These are phyloP conservation scores for Tetrapisispora namnaoensis DNA, from an alignment of 805 yeast species.

Conservation along the genomic window DNA sequence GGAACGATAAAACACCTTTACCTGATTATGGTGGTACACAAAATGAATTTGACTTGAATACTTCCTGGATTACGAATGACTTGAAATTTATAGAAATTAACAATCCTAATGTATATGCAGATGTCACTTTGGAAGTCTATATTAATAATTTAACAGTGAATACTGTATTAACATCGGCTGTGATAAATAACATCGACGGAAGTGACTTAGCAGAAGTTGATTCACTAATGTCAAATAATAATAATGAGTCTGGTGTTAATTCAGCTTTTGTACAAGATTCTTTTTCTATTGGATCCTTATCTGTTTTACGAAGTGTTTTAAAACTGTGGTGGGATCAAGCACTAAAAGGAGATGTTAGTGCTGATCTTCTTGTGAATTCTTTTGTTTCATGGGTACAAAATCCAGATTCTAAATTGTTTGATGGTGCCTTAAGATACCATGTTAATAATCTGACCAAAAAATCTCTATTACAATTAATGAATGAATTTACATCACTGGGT, in stretches of 20 bases:
- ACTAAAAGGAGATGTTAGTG: constrained; percentile 50
- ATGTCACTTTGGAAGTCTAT: constrained; percentile 68
- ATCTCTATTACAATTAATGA: constrained; percentile 64
- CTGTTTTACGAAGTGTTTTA: constrained; percentile 61
- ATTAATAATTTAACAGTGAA: constrained; percentile 75
- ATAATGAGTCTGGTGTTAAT: constrained; percentile 8
- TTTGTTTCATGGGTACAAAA: constrained; percentile 83
- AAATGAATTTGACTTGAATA: constrained; percentile 43
- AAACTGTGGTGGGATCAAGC: constrained; percentile 95
- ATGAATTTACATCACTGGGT: constrained; percentile 74
- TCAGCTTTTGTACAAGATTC: constrained; percentile 63
- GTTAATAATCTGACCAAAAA: constrained; percentile 79
- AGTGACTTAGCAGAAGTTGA: constrained; percentile 53
- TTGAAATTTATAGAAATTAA: constrained; percentile 63
- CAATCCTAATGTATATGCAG: constrained; percentile 68
- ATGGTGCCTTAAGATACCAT: constrained; percentile 72
- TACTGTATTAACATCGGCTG: constrained; percentile 73
- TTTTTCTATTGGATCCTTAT: constrained; percentile 65
- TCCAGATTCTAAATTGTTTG: constrained; percentile 63
- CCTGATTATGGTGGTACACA: constrained; percentile 84
- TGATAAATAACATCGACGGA: constrained; percentile 84
- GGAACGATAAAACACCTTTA: constrained; percentile 63
- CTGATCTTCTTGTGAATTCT: constrained; percentile 74
- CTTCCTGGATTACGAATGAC: constrained; percentile 37
- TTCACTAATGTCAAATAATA: constrained; percentile 21